Conservation (phyloP, 2,329 filamentous ascomycete species). For the Ascochyta clinopodiicola region DNA sequence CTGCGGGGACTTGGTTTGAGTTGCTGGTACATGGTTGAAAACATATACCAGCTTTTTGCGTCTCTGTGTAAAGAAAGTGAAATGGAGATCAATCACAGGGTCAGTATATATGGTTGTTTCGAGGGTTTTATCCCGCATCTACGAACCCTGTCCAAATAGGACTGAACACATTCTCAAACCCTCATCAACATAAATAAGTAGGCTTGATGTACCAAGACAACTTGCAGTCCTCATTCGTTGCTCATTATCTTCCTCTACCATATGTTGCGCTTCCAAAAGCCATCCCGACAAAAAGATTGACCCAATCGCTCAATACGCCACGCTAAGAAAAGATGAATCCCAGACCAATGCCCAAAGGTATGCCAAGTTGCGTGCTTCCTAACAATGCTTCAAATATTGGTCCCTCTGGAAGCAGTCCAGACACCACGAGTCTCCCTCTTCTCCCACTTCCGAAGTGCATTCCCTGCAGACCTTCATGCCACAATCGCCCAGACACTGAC, state of each 20-base stretch:
- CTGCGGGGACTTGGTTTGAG: too few relatives aligned
- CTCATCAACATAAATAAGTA: not conserved
- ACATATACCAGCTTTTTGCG: too few relatives aligned
- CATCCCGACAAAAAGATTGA: not conserved
- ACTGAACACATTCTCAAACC: too few relatives aligned
- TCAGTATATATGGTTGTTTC: too few relatives aligned
- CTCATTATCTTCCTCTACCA: not conserved
- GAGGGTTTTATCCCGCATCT: too few relatives aligned
- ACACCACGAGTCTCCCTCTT: slow-evolving; percentile 71
- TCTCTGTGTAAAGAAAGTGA: too few relatives aligned
- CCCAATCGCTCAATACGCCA: slow-evolving; percentile 17
- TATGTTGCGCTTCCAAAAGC: not conserved
- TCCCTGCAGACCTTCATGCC: slow-evolving; percentile 67
- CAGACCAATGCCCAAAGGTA: not conserved
- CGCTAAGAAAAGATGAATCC: slow-evolving; percentile 9
- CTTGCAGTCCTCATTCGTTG: not conserved
- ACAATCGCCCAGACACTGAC: slow-evolving; percentile 63
- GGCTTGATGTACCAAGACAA: not conserved
- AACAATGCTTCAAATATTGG: slow-evolving; percentile 28
- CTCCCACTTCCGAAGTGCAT: slow-evolving; percentile 71
- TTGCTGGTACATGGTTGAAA: too few relatives aligned
- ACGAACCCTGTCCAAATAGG: too few relatives aligned
- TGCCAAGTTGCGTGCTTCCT: not conserved
- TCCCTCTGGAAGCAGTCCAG: slow-evolving; percentile 60
- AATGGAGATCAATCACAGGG: too few relatives aligned